Conservation (phyloP, 352 stramenopile genomes). For the Stephanocyclus meneghinianus region DNA sequence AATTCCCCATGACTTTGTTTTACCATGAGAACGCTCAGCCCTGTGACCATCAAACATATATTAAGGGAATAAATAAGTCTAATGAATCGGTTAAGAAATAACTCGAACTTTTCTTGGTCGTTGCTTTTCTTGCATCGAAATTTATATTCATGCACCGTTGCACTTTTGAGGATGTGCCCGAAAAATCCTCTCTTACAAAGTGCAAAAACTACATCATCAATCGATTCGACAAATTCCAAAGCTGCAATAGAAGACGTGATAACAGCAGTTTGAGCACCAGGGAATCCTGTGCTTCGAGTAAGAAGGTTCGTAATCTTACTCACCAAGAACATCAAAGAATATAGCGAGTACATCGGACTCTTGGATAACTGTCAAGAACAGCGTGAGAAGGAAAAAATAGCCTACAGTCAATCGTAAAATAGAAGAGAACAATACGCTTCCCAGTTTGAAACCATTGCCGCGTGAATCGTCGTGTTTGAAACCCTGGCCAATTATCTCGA, state of each 20-base stretch:
- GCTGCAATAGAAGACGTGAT: slow-evolving; percentile 7
- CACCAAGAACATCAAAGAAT: slow-evolving; percentile 26
- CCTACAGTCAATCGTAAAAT: slow-evolving; percentile 11
- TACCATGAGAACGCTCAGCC: slow-evolving; percentile 10
- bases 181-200: slow-evolving; percentile 46
- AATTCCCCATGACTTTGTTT: slow-evolving; percentile 30
- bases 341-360: slow-evolving; percentile 8
- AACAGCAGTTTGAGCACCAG: slow-evolving; percentile 34
- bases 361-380: slow-evolving; percentile 21
- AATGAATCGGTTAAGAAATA: slow-evolving; percentile 36
- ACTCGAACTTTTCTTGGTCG: slow-evolving; percentile 3
- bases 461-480: slow-evolving; percentile 11
- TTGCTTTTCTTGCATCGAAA: slow-evolving; percentile 19
- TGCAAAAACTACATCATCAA: slow-evolving; percentile 46
- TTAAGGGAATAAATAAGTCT: slow-evolving; percentile 42
- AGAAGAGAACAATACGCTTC: slow-evolving; percentile 36
- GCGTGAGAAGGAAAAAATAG: slow-evolving; percentile 19
- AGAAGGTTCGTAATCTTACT: slow-evolving; percentile 23
- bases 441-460: slow-evolving; percentile 7
- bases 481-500: slow-evolving; percentile 45
- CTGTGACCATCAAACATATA: slow-evolving; percentile 6
- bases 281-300: slow-evolving; percentile 30
- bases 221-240: slow-evolving; percentile 49
- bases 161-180: slow-evolving; percentile 18
- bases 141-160: slow-evolving; percentile 12